Percentiles rank a stretch among this genome's conserved stretches.
Evolutionary conservation across 148 eudicot species (phyloP).

Genomic region (Silene latifolia): DNA sequence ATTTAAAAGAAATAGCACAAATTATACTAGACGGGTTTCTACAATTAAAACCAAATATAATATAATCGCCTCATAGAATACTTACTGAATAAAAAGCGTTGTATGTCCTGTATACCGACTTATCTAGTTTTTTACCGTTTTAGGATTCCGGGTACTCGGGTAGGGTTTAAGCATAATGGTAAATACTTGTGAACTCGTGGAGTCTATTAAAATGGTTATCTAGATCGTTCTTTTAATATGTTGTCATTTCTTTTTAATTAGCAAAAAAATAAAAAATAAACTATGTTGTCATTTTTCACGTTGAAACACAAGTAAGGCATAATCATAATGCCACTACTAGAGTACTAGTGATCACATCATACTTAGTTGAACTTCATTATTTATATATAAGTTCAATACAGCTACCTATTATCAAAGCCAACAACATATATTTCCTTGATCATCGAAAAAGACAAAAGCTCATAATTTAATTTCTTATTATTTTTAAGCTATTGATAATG

Average conservation of each 20-base stretch:
- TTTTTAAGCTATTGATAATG: slow-evolving; percentile 14
- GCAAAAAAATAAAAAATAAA: too few species aligned
- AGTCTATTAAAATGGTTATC: background rate
- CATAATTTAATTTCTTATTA: slow-evolving; percentile 1
- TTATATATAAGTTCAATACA: slow-evolving; percentile 2
- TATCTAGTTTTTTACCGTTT: too few species aligned
- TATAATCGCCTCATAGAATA: too few species aligned
- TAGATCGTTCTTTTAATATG: too few species aligned
- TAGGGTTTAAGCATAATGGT: background rate
- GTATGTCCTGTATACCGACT: too few species aligned
- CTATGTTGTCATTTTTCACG: background rate
- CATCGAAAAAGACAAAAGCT: slow-evolving; percentile 8
- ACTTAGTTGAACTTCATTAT: slow-evolving; percentile 6
- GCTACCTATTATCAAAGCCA: slow-evolving; percentile 12
- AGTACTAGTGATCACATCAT: slow-evolving; percentile 14
- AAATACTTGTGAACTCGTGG: background rate
- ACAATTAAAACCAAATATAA: too few species aligned
- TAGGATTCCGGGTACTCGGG: background rate
- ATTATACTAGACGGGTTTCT: too few species aligned
- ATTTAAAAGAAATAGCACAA: too few species aligned
- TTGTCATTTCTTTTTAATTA: background rate
- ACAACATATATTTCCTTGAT: slow-evolving; percentile 17
- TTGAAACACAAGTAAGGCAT: background rate
- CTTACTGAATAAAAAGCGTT: too few species aligned
- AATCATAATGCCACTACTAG: slow-evolving; percentile 10